Conservation (phyloP, 768 basidiomycete genomes). For the Psilocybe subaeruginosa region DNA sequence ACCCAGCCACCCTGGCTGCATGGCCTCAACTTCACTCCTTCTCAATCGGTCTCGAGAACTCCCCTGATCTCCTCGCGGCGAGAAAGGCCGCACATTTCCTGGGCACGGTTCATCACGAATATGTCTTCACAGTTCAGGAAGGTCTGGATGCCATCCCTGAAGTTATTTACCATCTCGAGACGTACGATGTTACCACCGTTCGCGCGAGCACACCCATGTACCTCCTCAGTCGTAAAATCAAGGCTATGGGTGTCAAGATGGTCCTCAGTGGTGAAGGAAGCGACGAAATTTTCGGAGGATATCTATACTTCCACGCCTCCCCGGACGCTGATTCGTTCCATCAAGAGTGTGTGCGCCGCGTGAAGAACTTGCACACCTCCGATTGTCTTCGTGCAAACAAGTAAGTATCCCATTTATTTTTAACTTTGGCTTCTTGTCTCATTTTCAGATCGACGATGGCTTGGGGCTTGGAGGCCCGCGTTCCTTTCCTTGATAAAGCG, state of each 20-base stretch:
- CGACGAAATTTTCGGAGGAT: constrained; percentile 97
- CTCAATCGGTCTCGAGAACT: constrained; percentile 92
- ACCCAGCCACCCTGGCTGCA: constrained; percentile 68
- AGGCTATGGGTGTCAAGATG: constrained; percentile 99
- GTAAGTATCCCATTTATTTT: constrained; percentile 40
- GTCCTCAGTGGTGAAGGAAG: constrained; percentile 97
- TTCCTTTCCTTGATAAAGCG: constrained; percentile 96
- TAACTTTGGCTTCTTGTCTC: constrained; percentile 2
- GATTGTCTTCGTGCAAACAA: constrained; percentile 99
- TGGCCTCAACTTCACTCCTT: constrained; percentile 99
- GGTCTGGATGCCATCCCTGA: constrained; percentile 97
- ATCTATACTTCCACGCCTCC: constrained; percentile 99
- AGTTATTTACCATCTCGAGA: constrained; percentile 97
- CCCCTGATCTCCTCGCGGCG: constrained; percentile 94
- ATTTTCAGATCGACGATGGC: constrained; percentile 91
- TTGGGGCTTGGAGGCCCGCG: constrained; percentile 98
- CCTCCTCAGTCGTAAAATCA: constrained; percentile 96
- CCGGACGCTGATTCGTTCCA: constrained; percentile 89
- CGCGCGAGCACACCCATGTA: constrained; percentile 99
- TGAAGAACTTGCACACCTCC: constrained; percentile 96
- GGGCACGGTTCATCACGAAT: constrained; percentile 96
- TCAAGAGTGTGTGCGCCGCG: constrained; percentile 91
- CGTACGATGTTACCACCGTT: constrained; percentile 98
- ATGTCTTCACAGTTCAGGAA: constrained; percentile 97
- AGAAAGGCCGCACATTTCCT: constrained; percentile 91